Percentiles rank a stretch among this genome's conserved stretches.
Conservation (phyloP, 164 flowering plant species). For the Vitis labrusca region DNA sequence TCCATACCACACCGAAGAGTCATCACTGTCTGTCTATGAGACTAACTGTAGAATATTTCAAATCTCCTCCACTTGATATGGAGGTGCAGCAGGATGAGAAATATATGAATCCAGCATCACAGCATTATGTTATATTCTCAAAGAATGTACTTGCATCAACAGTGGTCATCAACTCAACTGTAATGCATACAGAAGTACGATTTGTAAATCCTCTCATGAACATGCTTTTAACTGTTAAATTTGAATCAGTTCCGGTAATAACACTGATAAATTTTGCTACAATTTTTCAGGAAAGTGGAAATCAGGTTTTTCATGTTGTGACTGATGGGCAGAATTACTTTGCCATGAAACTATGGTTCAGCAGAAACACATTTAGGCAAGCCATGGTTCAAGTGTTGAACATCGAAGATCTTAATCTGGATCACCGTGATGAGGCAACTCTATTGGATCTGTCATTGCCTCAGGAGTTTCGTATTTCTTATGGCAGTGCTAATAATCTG, state of each 20-base stretch:
- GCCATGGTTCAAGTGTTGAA: constrained; percentile 75
- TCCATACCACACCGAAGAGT: constrained; percentile 93
- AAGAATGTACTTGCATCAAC: constrained; percentile 81
- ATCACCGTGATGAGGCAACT: constrained; percentile 24
- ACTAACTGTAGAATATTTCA: constrained; percentile 85
- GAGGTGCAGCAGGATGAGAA: constrained; percentile 41
- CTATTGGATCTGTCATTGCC: constrained; percentile 38
- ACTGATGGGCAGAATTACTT: constrained; percentile 77
- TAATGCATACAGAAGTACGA: constrained; percentile 65
- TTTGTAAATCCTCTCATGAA: neutral
- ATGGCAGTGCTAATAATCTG: constrained; percentile 27
- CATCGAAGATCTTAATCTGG: constrained; percentile 56
- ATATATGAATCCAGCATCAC: constrained; percentile 47
- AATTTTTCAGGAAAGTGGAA: constrained; percentile 70
- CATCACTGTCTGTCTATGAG: constrained; percentile 91
- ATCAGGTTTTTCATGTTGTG: constrained; percentile 82
- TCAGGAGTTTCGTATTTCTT: constrained; percentile 81
- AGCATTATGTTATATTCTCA: constrained; percentile 82
- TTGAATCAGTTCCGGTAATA: neutral
- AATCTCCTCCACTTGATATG: constrained; percentile 32
- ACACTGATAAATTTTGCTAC: constrained; percentile 7
- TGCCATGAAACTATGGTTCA: constrained; percentile 89
- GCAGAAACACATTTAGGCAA: constrained; percentile 46
- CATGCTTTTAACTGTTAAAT: neutral
- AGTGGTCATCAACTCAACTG: constrained; percentile 93